Base-by-base conservation (phyloP, 164 flowering plant genomes). In the Warburgia ugandensis region DNA sequence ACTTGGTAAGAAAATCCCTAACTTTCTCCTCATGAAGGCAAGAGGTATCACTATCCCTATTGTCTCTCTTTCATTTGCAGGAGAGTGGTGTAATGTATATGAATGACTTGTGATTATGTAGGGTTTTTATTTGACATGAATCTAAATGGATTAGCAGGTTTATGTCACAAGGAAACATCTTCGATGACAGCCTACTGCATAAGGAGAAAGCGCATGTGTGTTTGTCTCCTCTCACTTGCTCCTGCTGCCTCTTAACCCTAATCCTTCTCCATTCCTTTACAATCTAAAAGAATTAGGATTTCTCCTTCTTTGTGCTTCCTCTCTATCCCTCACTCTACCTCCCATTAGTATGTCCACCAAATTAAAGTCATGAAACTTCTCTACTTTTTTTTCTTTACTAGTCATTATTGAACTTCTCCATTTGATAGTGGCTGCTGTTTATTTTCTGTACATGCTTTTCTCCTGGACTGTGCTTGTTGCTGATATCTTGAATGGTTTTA, bases 111-210 rank as follows among this genome's bases (percentile, higher is more conserved):
- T 59, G 45, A 70, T 69, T n/a, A n/a, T 75, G 61, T 62, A 60
- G 63, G 52, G 59, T 55, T 63, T 67, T 63, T 73, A 13, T 72
- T 88, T 92, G 86, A 92, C 89, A 67, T 70, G 68, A 76, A 78
- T 75, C 77, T 84, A 60, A 73, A 88, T 88, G 94, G 76, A 83
- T 45, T 84, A 77, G 95, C 96, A 92, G 99, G 99, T 75, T 77
- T 81, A 70, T 85, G 60, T 74, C 83, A 86, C 49, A 36, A 13
- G 87, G 86, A 72, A 73, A 71, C 79, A 77, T 81, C 91, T 79
- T 69, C 78, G 58, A 75, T 84, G 84, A 83, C 86, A 86, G 94
- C 88, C 69, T 81, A 81, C 69, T 86, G 94, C 91, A 73, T 86
- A 67, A 65, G 84, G 88, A 77, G 90, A 83, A 81, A 85, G 84